Evolutionary conservation across 1,284 basidiomycete genomes (phyloP), one percentile per base, ranked within the genome.

Genomic region (Sanghuangporus sanghuang): DNA sequence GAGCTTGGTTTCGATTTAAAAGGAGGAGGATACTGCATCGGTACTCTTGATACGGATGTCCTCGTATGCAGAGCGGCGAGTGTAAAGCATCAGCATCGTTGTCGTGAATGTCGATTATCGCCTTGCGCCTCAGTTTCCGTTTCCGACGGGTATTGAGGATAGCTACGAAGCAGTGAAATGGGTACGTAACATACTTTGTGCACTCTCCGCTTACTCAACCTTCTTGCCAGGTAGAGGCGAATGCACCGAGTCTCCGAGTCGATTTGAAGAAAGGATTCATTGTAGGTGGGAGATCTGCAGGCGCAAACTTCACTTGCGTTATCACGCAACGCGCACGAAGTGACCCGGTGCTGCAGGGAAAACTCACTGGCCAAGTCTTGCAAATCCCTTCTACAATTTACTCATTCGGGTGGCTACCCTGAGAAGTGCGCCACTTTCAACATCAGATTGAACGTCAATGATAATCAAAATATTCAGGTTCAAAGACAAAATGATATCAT

Each of bases 41-140:
- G 69, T 1, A 59, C 64, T 8, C 50, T 69, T 21, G 69, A 69
- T 11, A 36, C 50, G 8, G 68, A 71, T 40, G 70, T 70, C 36
- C 39, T 57, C 27, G 52, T 59, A 23, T 63, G 70, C n/a, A 67
- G 70, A 14, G 59, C 32, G 8, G 9, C 65, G 7, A 67, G 64
- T 46, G 63, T 62, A 14, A 65, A 66, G 16, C 55, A 66, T 9
- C 64, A n/a, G 65, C 32, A 46, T 67, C n/a, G 66, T 73, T 1
- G 71, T 74, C 23, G 70, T 64, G 6, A 64, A 61, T 39, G 59
- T 64, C 27, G 55, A 57, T 8, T 64, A 64, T 44, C 59, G 78
- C 16, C 72, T 76, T 11, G 76, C 77, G 1, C 79, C 79, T 0
- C 75, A 77, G 56, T 64, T 75, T 61, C 73, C 75, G 0, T 80